These are phyloP conservation scores for Naganishia friedmannii DNA, from an alignment of 768 basidiomycete species.

Conservation along the genomic window DNA sequence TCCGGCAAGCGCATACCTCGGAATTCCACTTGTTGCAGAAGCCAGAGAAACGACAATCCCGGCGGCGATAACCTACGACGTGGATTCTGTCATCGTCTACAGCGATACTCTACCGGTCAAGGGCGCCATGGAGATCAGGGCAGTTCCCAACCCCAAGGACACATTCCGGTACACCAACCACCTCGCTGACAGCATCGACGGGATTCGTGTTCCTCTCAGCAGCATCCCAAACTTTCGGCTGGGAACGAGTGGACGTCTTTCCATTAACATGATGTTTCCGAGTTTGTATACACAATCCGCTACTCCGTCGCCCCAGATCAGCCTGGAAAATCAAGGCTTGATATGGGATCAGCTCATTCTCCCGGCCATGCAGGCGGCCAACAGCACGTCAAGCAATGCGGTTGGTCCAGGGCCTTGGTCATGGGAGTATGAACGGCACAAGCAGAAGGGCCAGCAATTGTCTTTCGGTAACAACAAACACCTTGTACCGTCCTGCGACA, in stretches of 20 bases:
- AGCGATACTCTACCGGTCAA: background rate
- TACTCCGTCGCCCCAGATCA: background rate
- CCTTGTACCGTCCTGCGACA: too few relatives aligned
- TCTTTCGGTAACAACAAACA: background rate
- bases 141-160: background rate
- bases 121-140: background rate
- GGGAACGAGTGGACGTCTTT: background rate
- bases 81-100: background rate
- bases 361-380: background rate
- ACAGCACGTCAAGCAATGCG: background rate
- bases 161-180: background rate
- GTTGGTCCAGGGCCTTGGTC: background rate
- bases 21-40: background rate
- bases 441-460: background rate
- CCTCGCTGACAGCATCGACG: background rate
- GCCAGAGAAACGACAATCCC: background rate
- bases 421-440: background rate
- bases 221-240: background rate
- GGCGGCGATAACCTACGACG: background rate
- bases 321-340: background rate
- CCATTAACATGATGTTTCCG: background rate
- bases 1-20: background rate
- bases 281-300: background rate
- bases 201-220: background rate
- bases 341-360: background rate